Evolutionary conservation across 306 rosid genomes (phyloP), one percentile per base, ranked within the genome.

Genomic region (Fragaria vesca): DNA sequence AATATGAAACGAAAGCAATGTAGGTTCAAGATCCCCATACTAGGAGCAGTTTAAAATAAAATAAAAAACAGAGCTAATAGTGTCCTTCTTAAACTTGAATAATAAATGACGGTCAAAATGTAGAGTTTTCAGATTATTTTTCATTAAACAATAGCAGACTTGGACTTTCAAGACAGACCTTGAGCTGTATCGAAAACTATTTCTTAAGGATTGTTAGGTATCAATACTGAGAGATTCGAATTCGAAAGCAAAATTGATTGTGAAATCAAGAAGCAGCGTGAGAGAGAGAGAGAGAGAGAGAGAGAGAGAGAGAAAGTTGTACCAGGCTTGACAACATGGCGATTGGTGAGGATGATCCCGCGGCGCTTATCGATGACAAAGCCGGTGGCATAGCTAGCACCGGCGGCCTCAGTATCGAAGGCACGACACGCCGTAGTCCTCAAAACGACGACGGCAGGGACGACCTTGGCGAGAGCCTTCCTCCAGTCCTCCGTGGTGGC

Each of bases 291-390:
- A 32, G 60, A 20, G 26, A 32, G n/a, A n/a, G 61, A 6, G 34
- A 0, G 36, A 32, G 60, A 20, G 34, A 0, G 36, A 32, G 60
- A 20, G 26, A 32, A 26, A 20, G n/a, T 8, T 0, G 28, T 15
- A 94, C 98, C 98, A 30, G 98, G 90, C 90, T 94, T 94, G 72
- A 92, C 97, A 24, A 94, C 98, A 69, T 94, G 98, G 17, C 98
- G 97, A 83, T 94, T 94, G 71, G 98, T 94, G 80, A 94, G 97
- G 72, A 94, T 92, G 54, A 94, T 92, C 52, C 98, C 98, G 21
- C 97, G 97, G 82, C 87, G 87, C 81, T 94, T 94, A 58, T 94
- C 98, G n/a, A 94, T 88, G 52, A 94, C 88, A 72, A 94, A 94
- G 21, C 97, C 98, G 7, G 98, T 94, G 21, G 98, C 97, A 67